Conservation (phyloP, 2,329 filamentous ascomycete species). For the Aspergillus intermedius region DNA sequence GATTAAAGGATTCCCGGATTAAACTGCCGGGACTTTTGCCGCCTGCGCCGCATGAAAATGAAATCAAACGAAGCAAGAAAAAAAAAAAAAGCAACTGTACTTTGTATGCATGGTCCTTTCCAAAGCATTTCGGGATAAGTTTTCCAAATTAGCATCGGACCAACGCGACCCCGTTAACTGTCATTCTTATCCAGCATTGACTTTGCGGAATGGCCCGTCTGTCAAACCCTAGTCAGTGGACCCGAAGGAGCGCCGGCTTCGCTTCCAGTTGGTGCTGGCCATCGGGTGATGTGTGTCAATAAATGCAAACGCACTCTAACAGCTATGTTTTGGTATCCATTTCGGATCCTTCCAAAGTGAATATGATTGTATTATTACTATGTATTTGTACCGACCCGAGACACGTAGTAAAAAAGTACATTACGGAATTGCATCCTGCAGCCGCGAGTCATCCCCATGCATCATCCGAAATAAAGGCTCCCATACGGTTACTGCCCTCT, state of each 20-base stretch:
- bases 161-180: slow-evolving; percentile 3
- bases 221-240: background rate
- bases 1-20: too few relatives aligned
- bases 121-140: background rate
- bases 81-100: too few relatives aligned
- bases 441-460: slow-evolving; percentile 38
- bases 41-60: too few relatives aligned
- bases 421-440: slow-evolving; percentile 35
- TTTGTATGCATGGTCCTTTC: too few relatives aligned
- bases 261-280: background rate
- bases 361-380: background rate
- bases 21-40: too few relatives aligned
- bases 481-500: slow-evolving; percentile 43
- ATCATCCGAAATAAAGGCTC: slow-evolving; percentile 43
- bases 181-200: background rate
- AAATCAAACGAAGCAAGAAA: too few relatives aligned
- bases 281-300: background rate
- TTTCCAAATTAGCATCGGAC: background rate
- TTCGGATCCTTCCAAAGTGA: background rate
- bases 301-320: too few relatives aligned
- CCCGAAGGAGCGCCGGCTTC: too few relatives aligned
- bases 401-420: background rate
- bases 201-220: background rate
- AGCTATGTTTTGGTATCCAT: too few relatives aligned
- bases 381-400: background rate